A percentile compares a stretch with the other conserved stretches of the same genome.
Evolutionary conservation across 306 rosid genomes (phyloP).

Genomic region (Lablab purpureus): DNA sequence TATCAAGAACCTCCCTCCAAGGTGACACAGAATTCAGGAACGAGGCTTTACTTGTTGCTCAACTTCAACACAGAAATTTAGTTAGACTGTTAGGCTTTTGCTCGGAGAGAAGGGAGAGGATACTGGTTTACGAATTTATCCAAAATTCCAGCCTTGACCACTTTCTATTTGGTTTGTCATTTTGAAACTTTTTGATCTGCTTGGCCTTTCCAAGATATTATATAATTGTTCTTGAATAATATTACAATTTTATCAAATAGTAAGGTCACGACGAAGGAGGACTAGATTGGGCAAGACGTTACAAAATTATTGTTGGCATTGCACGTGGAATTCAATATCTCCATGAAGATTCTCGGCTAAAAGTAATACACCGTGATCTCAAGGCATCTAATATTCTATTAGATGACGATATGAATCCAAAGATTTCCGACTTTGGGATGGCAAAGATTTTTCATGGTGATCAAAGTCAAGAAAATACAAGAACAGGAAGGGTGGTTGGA

Average conservation of each 20-base stretch:
- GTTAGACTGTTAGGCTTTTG: constrained; percentile 64
- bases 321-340: constrained; percentile 62
- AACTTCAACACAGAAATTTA: constrained; percentile 63
- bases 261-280: constrained; percentile 36
- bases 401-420: constrained; percentile 57
- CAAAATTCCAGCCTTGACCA: constrained; percentile 60
- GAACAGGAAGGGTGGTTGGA: constrained; percentile 54
- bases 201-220: not conserved
- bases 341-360: constrained; percentile 61
- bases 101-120: constrained; percentile 55
- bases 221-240: not conserved
- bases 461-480: constrained; percentile 46
- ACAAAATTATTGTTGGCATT: constrained; percentile 52
- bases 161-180: constrained; percentile 56
- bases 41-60: constrained; percentile 50
- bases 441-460: constrained; percentile 54
- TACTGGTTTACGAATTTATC: constrained; percentile 65
- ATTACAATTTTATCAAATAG: not conserved
- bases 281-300: constrained; percentile 57
- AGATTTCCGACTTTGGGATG: constrained; percentile 71
- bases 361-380: constrained; percentile 63
- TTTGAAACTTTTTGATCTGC: not conserved
- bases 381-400: constrained; percentile 62
- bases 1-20: constrained; percentile 52
- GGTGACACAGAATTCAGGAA: constrained; percentile 63